These are phyloP conservation scores for Metschnikowia cerradonensis DNA, from an alignment of 805 yeast species.

Conservation along the genomic window DNA sequence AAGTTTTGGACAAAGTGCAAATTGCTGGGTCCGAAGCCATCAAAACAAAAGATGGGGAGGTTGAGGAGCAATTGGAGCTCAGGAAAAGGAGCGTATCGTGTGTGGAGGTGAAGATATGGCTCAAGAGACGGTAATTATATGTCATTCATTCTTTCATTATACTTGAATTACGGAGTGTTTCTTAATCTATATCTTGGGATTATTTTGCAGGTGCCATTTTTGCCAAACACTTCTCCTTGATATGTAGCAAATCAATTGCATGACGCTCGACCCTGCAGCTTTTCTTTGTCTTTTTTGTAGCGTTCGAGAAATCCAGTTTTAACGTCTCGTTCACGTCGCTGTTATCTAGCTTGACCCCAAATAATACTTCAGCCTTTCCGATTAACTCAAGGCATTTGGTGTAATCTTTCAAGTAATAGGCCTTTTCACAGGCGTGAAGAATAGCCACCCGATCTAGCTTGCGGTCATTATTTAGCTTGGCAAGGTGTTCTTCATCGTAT, in stretches of 20 bases:
- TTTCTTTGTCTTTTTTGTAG: constrained; percentile 26
- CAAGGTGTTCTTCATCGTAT: constrained; percentile 21
- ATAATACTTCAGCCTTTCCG: constrained; percentile 31
- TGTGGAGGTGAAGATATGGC: constrained; percentile 43
- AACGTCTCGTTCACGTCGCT: constrained; percentile 23
- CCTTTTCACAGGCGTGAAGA: constrained; percentile 58
- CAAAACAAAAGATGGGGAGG: constrained; percentile 19
- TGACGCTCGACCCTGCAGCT: constrained; percentile 44
- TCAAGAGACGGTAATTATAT: constrained; percentile 16
- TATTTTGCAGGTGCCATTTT: constrained; percentile 10
- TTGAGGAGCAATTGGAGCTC: constrained; percentile 32
- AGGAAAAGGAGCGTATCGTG: constrained; percentile 45
- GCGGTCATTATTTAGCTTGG: constrained; percentile 24
- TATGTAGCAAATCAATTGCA: constrained; percentile 45
- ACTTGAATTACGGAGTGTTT: neutral
- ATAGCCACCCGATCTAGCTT: constrained; percentile 56
- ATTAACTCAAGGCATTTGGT: constrained; percentile 46
- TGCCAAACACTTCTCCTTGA: constrained; percentile 34
- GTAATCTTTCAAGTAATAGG: constrained; percentile 56
- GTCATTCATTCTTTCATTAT: neutral
- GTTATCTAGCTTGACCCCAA: constrained; percentile 21
- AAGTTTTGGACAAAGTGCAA: constrained; percentile 66
- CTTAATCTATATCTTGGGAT: neutral
- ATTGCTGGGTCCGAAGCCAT: constrained; percentile 9
- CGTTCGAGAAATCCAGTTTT: constrained; percentile 16